These are phyloP conservation scores for Colletotrichum noveboracense DNA, from an alignment of 2,329 filamentous ascomycete species.

Conservation along the genomic window DNA sequence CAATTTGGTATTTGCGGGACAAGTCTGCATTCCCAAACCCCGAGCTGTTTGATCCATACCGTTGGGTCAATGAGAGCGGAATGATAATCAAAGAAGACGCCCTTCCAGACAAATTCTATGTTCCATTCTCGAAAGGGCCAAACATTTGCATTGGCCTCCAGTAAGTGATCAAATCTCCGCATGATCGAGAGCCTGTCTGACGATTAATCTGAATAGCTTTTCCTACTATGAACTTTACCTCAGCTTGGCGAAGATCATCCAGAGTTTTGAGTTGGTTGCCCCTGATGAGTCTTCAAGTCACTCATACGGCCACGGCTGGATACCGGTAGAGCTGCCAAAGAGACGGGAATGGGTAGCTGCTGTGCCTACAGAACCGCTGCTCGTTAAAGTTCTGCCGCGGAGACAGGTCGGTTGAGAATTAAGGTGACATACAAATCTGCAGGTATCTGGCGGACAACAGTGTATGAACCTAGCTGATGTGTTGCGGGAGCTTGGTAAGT, in stretches of 20 bases:
- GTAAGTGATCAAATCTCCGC: conserved; percentile 20
- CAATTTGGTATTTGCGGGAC: conserved; percentile 33
- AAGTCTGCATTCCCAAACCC: conserved; percentile 29
- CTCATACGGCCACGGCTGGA: conserved; percentile 10
- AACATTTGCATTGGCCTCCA: conserved; percentile 32
- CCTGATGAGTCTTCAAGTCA: not conserved
- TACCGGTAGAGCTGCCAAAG: conserved; percentile 21
- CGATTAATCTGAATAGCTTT: not conserved
- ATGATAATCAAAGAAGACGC: conserved; percentile 10
- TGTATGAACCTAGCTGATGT: not conserved
- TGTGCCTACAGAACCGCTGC: not conserved
- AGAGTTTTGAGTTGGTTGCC: not conserved
- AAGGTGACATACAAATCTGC: not conserved
- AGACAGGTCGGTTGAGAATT: not conserved
- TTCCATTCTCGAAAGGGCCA: conserved; percentile 32
- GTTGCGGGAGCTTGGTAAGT: not conserved
- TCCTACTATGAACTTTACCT: not conserved
- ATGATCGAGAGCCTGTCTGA: not conserved
- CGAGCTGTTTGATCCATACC: conserved; percentile 27
- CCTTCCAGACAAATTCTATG: conserved; percentile 30
- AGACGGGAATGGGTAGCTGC: conserved; percentile 28
- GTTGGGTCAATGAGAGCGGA: conserved; percentile 26
- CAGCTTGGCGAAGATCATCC: not conserved
- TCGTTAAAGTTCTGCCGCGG: not conserved
- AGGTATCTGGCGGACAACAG: not conserved